These are phyloP conservation scores for Selaginella moellendorffii DNA, from an alignment of 75 land plant genomes.

Conservation along the genomic window DNA sequence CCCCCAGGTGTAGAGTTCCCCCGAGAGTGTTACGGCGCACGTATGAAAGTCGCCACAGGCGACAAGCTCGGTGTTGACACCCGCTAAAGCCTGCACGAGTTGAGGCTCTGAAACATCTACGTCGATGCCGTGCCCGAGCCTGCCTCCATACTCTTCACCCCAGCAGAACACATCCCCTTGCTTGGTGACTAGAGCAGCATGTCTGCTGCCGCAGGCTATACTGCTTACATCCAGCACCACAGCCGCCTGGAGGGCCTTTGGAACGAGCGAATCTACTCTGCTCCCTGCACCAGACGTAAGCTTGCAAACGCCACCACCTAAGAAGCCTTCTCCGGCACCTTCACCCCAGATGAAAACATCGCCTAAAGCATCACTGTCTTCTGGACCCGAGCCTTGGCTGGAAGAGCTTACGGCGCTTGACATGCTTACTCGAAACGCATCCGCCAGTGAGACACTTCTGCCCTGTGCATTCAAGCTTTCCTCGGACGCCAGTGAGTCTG, in stretches of 20 bases:
- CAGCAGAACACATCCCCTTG: conserved; percentile 79
- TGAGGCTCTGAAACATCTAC: conserved; percentile 34
- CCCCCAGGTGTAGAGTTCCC: conserved; percentile 60
- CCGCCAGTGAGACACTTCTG: conserved; percentile 34
- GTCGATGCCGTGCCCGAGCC: conserved; percentile 64
- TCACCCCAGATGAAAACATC: conserved; percentile 91
- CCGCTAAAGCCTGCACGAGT: conserved; percentile 39
- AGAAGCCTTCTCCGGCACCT: conserved; percentile 55
- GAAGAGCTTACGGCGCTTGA: conserved; percentile 57
- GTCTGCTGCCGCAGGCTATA: conserved; percentile 72
- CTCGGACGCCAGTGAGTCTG: too few species aligned
- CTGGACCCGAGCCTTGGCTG: conserved; percentile 50
- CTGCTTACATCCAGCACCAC: conserved; percentile 72
- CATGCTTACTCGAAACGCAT: conserved; percentile 43
- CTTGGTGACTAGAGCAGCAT: conserved; percentile 69
- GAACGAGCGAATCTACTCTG: conserved; percentile 57
- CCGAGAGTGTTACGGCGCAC: conserved; percentile 38
- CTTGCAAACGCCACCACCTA: conserved; percentile 50
- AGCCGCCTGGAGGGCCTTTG: conserved; percentile 62
- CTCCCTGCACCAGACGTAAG: conserved; percentile 24
- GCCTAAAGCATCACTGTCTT: conserved; percentile 50
- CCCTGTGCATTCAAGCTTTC: conserved; percentile 38
- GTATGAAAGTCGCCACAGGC: conserved; percentile 64
- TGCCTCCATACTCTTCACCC: conserved; percentile 80
- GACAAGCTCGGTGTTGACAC: conserved; percentile 29